Percentiles rank a stretch among this genome's conserved stretches.
Evolutionary conservation across 371 early-diverging fungal genomes (phyloP).

Genomic region (Mucor indicus): DNA sequence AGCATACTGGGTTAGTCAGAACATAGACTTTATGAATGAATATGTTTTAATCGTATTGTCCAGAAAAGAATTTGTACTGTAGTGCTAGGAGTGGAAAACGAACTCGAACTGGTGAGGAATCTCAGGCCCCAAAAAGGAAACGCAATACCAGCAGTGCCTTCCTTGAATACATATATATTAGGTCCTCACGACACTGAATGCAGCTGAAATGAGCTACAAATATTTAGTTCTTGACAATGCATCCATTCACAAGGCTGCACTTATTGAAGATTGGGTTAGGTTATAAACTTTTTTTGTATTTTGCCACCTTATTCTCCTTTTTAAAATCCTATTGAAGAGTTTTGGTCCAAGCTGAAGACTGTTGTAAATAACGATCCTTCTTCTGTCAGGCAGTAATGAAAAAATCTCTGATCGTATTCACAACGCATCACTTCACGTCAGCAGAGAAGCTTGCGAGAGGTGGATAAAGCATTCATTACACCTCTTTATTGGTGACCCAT

Average conservation of each 20-base stretch:
- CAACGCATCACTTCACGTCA: conserved; percentile 6
- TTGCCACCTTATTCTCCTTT: conserved; percentile 17
- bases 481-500: too few relatives aligned
- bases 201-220: too few relatives aligned
- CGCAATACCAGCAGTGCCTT: conserved; percentile 5
- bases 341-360: conserved; percentile 19
- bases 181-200: conserved; percentile 5
- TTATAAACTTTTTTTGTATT: conserved; percentile 11
- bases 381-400: conserved; percentile 3
- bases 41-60: conserved; percentile 14
- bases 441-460: too few relatives aligned
- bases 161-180: conserved; percentile 5
- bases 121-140: conserved; percentile 5
- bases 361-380: conserved; percentile 15
- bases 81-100: conserved; percentile 4
- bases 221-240: too few relatives aligned
- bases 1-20: conserved; percentile 20
- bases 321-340: conserved; percentile 20
- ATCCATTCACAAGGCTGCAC: conserved; percentile 10
- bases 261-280: conserved; percentile 11
- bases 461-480: too few relatives aligned
- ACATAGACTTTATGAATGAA: conserved; percentile 19
- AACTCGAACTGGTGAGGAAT: conserved; percentile 4
- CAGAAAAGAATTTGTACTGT: conserved; percentile 9
- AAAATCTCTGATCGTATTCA: conserved; percentile 4